Evolutionary conservation across 1,284 basidiomycete genomes (phyloP).

Genomic region (Tilletia caries): DNA sequence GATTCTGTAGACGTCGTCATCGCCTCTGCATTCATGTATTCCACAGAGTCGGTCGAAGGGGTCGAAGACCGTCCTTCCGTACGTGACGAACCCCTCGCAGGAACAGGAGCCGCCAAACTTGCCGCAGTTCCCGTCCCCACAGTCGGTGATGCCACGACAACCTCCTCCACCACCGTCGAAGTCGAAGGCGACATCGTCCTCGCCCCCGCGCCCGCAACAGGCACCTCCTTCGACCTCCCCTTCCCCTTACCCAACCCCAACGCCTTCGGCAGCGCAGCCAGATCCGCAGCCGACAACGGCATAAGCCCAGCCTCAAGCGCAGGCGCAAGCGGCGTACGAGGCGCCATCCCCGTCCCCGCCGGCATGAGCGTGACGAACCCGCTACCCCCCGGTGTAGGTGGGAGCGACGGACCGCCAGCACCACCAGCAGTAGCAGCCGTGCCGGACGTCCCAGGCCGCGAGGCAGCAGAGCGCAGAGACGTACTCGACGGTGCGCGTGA

Average conservation of each 20-base stretch:
- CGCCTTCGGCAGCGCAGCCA: neutral
- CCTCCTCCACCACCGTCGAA: too few relatives aligned
- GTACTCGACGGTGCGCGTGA: slow-evolving; percentile 41
- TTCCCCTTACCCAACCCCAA: neutral
- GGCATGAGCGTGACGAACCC: neutral
- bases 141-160: neutral
- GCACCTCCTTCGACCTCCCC: neutral
- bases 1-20: too few relatives aligned
- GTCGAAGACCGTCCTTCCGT: neutral
- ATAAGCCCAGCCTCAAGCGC: too few relatives aligned
- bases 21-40: neutral
- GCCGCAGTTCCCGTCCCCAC: neutral
- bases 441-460: slow-evolving; percentile 22
- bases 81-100: neutral
- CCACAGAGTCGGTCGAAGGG: neutral
- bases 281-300: neutral
- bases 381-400: neutral
- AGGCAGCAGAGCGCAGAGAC: slow-evolving; percentile 27
- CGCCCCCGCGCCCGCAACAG: neutral
- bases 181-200: neutral
- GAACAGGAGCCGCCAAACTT: too few relatives aligned
- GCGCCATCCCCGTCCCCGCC: neutral
- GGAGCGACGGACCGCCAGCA: neutral
- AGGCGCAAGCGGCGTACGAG: too few relatives aligned
- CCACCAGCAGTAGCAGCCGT: slow-evolving; percentile 5